Evolutionary conservation across 2,329 filamentous ascomycete genomes (phyloP).

Genomic region (Colletotrichum incanum): DNA sequence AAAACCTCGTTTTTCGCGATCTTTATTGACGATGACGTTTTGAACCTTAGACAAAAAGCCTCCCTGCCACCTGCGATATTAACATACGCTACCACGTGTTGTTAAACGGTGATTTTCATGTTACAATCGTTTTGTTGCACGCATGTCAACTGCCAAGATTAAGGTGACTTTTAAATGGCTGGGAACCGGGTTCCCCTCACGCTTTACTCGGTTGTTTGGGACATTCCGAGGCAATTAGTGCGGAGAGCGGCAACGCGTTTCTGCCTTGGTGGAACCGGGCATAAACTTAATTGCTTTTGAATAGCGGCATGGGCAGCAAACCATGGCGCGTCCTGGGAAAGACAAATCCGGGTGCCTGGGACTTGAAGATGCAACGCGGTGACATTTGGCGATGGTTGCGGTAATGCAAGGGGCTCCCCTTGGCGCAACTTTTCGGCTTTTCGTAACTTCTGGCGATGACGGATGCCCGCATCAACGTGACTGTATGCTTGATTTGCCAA

Average conservation of each 20-base stretch:
- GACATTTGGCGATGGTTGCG: background rate
- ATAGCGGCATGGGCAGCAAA: background rate
- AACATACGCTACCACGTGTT: background rate
- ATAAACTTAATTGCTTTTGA: background rate
- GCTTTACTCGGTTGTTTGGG: background rate
- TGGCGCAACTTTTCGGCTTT: background rate
- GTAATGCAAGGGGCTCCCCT: background rate
- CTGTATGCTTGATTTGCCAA: too few species aligned
- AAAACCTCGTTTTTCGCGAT: conserved; percentile 10
- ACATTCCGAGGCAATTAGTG: background rate
- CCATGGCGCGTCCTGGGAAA: background rate
- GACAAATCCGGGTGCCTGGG: background rate
- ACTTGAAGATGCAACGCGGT: background rate
- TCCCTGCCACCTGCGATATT: background rate
- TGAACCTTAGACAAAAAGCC: background rate
- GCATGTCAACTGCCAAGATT: background rate
- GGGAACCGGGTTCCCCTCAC: conserved; percentile 4
- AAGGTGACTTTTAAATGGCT: background rate
- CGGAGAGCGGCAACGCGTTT: background rate
- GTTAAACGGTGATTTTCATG: too few species aligned
- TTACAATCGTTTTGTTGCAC: too few species aligned
- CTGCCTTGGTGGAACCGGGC: background rate
- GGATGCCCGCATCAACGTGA: background rate
- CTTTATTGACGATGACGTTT: conserved; percentile 13
- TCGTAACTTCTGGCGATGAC: background rate